Percentiles rank a stretch among this genome's conserved stretches.
Conservation (phyloP, 169 alveolate species). For the Blepharisma undulans region DNA sequence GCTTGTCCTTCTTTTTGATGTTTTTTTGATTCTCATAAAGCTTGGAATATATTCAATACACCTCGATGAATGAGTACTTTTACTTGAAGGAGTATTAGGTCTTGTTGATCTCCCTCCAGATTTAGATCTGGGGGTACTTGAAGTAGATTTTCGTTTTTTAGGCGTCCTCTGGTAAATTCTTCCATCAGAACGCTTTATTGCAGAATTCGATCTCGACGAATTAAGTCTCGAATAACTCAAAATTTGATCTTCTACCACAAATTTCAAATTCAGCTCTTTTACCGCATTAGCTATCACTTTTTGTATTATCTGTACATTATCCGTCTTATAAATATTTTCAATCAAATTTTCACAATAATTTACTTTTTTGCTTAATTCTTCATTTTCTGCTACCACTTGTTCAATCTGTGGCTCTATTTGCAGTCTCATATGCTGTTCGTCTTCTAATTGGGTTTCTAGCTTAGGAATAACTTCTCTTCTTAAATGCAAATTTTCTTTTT, state of each 20-base stretch:
- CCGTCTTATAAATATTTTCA: background rate
- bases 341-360: background rate
- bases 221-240: background rate
- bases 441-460: background rate
- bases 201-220: background rate
- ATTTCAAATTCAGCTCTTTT: background rate
- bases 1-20: background rate
- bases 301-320: background rate
- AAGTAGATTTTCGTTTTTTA: background rate
- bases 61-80: background rate
- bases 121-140: background rate
- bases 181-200: background rate
- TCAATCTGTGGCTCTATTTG: background rate
- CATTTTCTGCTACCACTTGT: background rate
- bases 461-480: background rate
- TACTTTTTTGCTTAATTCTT: background rate
- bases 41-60: background rate
- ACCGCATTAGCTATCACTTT: background rate
- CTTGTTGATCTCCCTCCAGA: background rate
- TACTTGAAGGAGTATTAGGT: background rate
- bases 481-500: background rate
- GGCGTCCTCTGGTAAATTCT: background rate
- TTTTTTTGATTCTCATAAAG: background rate
- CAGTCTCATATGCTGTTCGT: background rate
- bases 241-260: background rate